These are phyloP conservation scores for Zasmidium cellare DNA, from an alignment of 2,329 filamentous ascomycete species.

Conservation along the genomic window DNA sequence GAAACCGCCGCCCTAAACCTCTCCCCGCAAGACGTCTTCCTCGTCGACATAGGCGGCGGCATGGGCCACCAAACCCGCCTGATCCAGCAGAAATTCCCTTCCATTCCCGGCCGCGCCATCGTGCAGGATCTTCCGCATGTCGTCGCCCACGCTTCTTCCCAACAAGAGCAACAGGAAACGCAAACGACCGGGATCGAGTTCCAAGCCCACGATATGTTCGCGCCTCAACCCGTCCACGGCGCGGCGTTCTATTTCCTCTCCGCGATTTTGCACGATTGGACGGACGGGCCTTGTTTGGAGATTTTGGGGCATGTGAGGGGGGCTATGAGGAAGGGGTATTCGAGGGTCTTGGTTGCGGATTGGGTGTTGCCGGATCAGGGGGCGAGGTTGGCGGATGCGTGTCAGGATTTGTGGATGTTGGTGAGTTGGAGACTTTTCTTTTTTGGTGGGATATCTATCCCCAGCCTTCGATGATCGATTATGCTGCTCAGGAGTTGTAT, in stretches of 20 bases:
- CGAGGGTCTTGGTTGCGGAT: background rate
- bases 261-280: background rate
- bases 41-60: background rate
- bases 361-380: background rate
- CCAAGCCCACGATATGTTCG: background rate
- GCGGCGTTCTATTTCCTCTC: background rate
- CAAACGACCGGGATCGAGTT: background rate
- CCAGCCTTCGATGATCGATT: too few relatives aligned
- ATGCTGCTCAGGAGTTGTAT: too few relatives aligned
- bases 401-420: background rate
- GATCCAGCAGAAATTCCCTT: background rate
- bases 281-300: background rate
- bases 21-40: background rate
- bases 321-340: background rate
- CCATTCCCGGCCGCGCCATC: background rate
- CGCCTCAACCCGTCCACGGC: background rate
- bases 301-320: background rate
- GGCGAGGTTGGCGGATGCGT: background rate
- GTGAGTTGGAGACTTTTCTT: background rate
- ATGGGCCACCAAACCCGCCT: background rate
- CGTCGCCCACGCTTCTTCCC: too few relatives aligned
- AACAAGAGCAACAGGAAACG: too few relatives aligned
- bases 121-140: background rate
- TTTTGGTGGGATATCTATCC: background rate
- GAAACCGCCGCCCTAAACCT: background rate